Conservation (phyloP, 805 yeast species). For the Saccharomyces jurei region DNA sequence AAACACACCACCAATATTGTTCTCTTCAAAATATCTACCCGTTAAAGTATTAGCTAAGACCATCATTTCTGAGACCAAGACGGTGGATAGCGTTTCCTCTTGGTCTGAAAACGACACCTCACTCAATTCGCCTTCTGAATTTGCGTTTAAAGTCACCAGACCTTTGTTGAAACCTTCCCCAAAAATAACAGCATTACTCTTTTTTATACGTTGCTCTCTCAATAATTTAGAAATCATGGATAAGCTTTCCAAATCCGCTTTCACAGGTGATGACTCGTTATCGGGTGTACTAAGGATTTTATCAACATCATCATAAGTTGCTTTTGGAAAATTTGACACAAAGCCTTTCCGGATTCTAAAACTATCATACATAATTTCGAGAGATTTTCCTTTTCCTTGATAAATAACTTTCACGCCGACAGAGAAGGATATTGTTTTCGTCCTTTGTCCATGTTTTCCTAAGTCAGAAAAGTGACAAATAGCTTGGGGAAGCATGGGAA, state of each 20-base stretch:
- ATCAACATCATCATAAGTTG: constrained; percentile 61
- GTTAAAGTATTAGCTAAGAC: constrained; percentile 62
- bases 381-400: constrained; percentile 17
- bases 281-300: constrained; percentile 32
- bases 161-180: constrained; percentile 31
- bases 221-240: constrained; percentile 18
- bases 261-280: background rate
- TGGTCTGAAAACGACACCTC: constrained; percentile 21
- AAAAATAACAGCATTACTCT: constrained; percentile 36
- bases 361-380: constrained; percentile 19
- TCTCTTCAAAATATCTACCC: constrained; percentile 38
- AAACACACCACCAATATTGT: constrained; percentile 43
- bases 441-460: constrained; percentile 34
- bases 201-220: constrained; percentile 24
- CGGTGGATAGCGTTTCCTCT: constrained; percentile 41
- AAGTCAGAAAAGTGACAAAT: constrained; percentile 46
- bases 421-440: constrained; percentile 44
- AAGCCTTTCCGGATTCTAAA: constrained; percentile 35
- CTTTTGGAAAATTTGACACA: constrained; percentile 40
- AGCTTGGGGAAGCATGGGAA: constrained; percentile 62
- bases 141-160: constrained; percentile 11
- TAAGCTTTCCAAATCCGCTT: constrained; percentile 33
- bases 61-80: constrained; percentile 80
- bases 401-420: constrained; percentile 25
- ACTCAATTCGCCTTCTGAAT: constrained; percentile 1